Conservation (phyloP, 2,329 filamentous ascomycete genomes). For the Acrocalymma vagum region DNA sequence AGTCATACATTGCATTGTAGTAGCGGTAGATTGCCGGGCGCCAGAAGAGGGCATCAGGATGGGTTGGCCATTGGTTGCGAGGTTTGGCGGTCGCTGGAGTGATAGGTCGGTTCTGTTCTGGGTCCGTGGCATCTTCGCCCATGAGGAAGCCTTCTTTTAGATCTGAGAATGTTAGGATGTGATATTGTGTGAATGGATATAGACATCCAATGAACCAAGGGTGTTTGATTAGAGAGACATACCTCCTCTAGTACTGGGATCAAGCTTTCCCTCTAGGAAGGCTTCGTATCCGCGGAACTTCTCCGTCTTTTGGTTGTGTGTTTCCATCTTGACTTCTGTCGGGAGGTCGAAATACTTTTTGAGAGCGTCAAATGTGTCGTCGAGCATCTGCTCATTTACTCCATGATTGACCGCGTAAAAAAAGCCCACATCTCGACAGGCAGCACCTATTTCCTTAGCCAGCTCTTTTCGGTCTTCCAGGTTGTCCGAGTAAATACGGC, state of each 20-base stretch:
- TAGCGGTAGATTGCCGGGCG: constrained; percentile 40
- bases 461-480: constrained; percentile 33
- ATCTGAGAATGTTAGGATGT: constrained; percentile 22
- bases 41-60: constrained; percentile 36
- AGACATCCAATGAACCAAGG: too few relatives aligned
- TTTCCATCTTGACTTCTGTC: constrained; percentile 45
- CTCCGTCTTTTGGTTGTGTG: constrained; percentile 43
- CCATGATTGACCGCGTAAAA: constrained; percentile 44
- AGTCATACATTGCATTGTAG: constrained; percentile 38
- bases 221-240: too few relatives aligned
- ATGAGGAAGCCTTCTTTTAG: constrained; percentile 47
- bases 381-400: constrained; percentile 33
- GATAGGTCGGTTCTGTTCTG: constrained; percentile 34
- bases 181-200: too few relatives aligned
- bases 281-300: constrained; percentile 47
- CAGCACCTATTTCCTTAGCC: constrained; percentile 38
- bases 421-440: constrained; percentile 44
- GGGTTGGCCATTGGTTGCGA: constrained; percentile 42
- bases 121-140: constrained; percentile 44
- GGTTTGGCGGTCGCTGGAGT: constrained; percentile 20
- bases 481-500: constrained; percentile 34
- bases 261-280: constrained; percentile 45
- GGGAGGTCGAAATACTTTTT: constrained; percentile 41
- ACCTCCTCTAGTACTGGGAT: constrained; percentile 45
- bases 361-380: constrained; percentile 38